Conservation (phyloP, 768 basidiomycete genomes). For the Tulasnella sp. region DNA sequence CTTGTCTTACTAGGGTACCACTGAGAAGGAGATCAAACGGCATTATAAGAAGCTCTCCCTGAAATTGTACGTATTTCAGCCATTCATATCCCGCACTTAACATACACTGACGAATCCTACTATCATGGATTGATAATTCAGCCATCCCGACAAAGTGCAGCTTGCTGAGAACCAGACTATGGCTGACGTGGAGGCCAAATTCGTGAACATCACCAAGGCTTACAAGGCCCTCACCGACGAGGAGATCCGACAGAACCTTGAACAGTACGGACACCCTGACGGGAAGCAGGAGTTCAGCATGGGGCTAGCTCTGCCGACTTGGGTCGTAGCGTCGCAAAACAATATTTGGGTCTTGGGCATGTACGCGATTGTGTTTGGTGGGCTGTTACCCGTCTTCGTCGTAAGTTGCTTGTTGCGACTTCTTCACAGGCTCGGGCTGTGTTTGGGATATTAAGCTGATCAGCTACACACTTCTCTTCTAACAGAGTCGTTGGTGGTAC, state of each 20-base stretch:
- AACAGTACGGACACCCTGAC: constrained; percentile 87
- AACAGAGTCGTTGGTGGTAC: constrained; percentile 92
- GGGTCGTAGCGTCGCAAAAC: constrained; percentile 89
- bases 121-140: constrained; percentile 47
- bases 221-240: constrained; percentile 97
- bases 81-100: constrained; percentile 56
- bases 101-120: constrained; percentile 72
- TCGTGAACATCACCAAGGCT: constrained; percentile 91
- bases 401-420: constrained; percentile 27
- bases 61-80: constrained; percentile 50
- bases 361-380: constrained; percentile 84
- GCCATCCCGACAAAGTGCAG: constrained; percentile 95
- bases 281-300: constrained; percentile 90
- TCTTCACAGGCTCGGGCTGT: no score
- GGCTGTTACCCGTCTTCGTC: constrained; percentile 74
- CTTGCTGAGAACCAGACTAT: constrained; percentile 71
- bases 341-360: constrained; percentile 80
- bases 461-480: background rate
- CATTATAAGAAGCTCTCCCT: constrained; percentile 89
- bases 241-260: constrained; percentile 80
- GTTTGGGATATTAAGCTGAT: constrained; percentile 21
- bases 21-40: constrained; percentile 89
- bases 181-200: constrained; percentile 75
- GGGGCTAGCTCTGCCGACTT: constrained; percentile 89
- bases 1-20: constrained; percentile 37